A percentile compares a stretch with the other conserved stretches of the same genome.
Evolutionary conservation across 768 basidiomycete genomes (phyloP).

Genomic region (Lactarius sp.): DNA sequence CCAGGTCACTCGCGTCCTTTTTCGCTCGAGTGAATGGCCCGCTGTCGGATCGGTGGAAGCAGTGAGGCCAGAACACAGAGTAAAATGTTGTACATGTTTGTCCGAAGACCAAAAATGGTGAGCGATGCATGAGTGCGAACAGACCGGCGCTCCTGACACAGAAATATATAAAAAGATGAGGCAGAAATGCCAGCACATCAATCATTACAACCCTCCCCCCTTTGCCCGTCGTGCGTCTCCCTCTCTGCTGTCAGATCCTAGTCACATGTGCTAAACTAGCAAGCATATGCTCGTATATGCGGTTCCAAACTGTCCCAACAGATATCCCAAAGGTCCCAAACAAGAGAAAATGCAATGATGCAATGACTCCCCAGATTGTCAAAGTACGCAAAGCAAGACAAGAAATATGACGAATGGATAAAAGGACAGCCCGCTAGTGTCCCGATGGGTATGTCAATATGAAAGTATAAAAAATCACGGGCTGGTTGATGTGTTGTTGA

Average conservation of each 20-base stretch:
- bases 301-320: background rate
- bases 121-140: no score
- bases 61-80: no score
- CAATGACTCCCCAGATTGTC: background rate
- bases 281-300: background rate
- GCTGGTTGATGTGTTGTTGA: background rate
- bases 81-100: no score
- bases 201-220: background rate
- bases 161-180: no score
- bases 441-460: background rate
- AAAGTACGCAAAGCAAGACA: background rate
- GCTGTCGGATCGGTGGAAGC: no score
- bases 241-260: background rate
- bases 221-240: background rate
- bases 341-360: background rate
- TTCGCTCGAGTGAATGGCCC: no score
- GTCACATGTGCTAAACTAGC: constrained; percentile 7
- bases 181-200: no score
- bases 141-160: no score
- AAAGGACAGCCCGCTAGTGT: background rate
- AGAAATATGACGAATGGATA: background rate
- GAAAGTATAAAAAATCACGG: constrained; percentile 3
- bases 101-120: no score
- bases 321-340: background rate
- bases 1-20: no score